A percentile compares a stretch with the other conserved stretches of the same genome.
phyloP scores from a whole-genome alignment of 208 protist species.

The Wallacemonas collosoma region DNA sequence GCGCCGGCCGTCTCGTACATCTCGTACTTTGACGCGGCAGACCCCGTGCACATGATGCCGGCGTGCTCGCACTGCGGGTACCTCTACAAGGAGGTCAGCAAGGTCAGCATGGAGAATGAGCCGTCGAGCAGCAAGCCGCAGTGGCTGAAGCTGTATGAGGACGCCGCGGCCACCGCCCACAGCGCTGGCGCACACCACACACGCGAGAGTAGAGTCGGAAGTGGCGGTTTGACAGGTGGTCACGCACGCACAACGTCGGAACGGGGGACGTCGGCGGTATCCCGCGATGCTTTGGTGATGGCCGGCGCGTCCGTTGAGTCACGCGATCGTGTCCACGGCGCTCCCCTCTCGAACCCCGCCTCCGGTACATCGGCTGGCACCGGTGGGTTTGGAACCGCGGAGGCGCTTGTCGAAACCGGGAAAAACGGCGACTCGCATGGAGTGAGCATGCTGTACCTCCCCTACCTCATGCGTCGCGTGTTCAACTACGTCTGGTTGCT shows the following conservation, averaged over 20 bases:
- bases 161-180: constrained; percentile 1
- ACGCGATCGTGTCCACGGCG: neutral
- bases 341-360: neutral
- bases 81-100: constrained; percentile 47
- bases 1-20: constrained; percentile 66
- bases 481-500: constrained; percentile 86
- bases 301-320: neutral
- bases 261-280: too few species aligned
- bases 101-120: constrained; percentile 1
- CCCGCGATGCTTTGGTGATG: too few species aligned
- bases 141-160: constrained; percentile 46
- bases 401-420: neutral
- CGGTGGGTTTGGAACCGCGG: neutral
- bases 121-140: constrained; percentile 36
- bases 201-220: neutral
- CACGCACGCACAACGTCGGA: too few species aligned
- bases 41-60: constrained; percentile 64
- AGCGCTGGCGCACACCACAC: too few species aligned
- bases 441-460: constrained; percentile 63
- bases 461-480: constrained; percentile 70
- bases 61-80: constrained; percentile 75
- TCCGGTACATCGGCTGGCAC: neutral
- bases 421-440: neutral
- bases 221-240: neutral
- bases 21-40: constrained; percentile 79